Evolutionary conservation across 306 rosid species (phyloP).

Genomic region (Cotoneaster glaucophyllus): DNA sequence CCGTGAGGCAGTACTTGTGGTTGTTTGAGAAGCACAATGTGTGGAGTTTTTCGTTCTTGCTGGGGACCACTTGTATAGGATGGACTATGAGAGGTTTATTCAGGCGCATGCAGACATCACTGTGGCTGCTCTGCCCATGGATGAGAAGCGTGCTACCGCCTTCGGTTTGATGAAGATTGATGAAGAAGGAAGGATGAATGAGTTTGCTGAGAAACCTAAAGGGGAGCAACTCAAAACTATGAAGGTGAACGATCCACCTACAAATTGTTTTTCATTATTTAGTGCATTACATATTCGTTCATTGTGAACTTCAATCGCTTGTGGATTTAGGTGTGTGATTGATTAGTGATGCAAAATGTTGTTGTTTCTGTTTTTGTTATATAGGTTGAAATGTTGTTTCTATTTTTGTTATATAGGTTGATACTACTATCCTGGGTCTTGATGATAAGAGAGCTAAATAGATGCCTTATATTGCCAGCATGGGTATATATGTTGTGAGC

Average conservation of each 20-base stretch:
- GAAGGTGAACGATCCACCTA: constrained; percentile 35
- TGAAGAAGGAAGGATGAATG: constrained; percentile 90
- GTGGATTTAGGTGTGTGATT: not conserved
- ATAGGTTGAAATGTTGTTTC: too few species aligned
- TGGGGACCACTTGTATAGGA: constrained; percentile 89
- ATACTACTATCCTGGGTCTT: constrained; percentile 94
- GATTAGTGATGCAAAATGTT: not conserved
- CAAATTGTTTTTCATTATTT: not conserved
- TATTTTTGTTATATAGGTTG: constrained; percentile 60
- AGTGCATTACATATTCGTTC: not conserved
- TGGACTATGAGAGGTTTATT: constrained; percentile 93
- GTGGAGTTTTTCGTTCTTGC: constrained; percentile 84
- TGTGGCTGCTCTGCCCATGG: constrained; percentile 97
- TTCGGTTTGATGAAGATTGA: constrained; percentile 97
- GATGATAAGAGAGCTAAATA: constrained; percentile 90
- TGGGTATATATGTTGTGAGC: constrained; percentile 98
- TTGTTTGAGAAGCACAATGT: constrained; percentile 94
- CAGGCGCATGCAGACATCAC: constrained; percentile 99
- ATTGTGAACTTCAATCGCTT: not conserved
- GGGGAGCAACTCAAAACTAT: constrained; percentile 95
- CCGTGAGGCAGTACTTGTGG: constrained; percentile 95
- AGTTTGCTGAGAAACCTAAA: constrained; percentile 91
- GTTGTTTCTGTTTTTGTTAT: constrained; percentile 10
- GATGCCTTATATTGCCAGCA: constrained; percentile 94
- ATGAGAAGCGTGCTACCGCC: constrained; percentile 93